phyloP scores from a whole-genome alignment of 164 flowering plant species.

The Aristolochia californica region DNA sequence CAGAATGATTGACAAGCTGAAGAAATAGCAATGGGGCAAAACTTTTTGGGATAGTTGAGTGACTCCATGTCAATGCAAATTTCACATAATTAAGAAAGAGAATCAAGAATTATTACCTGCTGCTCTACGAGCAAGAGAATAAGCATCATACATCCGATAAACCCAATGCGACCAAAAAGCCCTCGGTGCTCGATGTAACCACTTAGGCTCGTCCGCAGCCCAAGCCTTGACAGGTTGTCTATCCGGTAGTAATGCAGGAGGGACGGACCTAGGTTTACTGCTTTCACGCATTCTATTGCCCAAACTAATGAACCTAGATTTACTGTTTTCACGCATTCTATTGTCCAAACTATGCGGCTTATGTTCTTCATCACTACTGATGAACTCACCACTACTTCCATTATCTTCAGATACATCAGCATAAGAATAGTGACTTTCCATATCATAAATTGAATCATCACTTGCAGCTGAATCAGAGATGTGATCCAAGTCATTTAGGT shows the following conservation, averaged over 20 bases:
- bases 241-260: slow-evolving; percentile 8
- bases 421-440: slow-evolving; percentile 44
- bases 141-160: slow-evolving; percentile 83
- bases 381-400: slow-evolving; percentile 41
- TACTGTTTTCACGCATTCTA: background rate
- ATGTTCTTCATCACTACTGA: slow-evolving; percentile 51
- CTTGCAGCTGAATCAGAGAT: slow-evolving; percentile 55
- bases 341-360: slow-evolving; percentile 15
- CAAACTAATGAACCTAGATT: slow-evolving; percentile 6
- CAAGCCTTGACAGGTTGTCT: slow-evolving; percentile 14
- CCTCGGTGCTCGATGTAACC: slow-evolving; percentile 33
- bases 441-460: slow-evolving; percentile 53
- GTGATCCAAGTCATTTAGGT: slow-evolving; percentile 40
- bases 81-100: too few relatives aligned
- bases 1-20: background rate
- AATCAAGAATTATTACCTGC: slow-evolving; percentile 43
- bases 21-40: background rate
- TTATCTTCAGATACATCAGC: slow-evolving; percentile 25
- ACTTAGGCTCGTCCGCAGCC: slow-evolving; percentile 15
- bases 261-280: background rate
- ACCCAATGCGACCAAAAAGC: slow-evolving; percentile 93
- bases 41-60: background rate
- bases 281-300: slow-evolving; percentile 1
- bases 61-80: background rate
- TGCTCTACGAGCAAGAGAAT: slow-evolving; percentile 63